Percentiles rank a stretch among this genome's conserved stretches.
These are phyloP conservation scores for Tetrastigma voinierianum DNA, from an alignment of 164 flowering plant genomes.

Conservation along the genomic window DNA sequence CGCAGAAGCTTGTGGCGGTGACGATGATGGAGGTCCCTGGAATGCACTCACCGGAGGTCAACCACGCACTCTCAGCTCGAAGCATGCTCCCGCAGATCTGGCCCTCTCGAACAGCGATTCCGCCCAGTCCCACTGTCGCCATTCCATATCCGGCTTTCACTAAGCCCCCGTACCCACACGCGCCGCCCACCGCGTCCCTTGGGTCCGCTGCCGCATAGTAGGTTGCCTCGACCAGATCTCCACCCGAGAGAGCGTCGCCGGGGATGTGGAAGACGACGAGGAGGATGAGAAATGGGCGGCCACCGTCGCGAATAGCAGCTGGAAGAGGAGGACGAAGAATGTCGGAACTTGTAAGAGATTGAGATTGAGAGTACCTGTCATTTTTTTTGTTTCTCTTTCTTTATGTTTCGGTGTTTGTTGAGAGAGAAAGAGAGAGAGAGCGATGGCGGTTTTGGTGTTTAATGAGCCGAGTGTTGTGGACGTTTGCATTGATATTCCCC, in stretches of 20 bases:
- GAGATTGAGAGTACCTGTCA: no score
- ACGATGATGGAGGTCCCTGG: conserved; percentile 90
- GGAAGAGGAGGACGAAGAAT: neutral
- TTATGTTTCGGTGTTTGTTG: neutral
- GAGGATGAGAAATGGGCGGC: conserved; percentile 29
- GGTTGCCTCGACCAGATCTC: conserved; percentile 87
- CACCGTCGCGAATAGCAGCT: neutral
- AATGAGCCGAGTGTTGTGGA: neutral
- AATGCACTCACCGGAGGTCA: conserved; percentile 78
- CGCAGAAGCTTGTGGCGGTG: conserved; percentile 91
- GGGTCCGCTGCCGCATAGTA: conserved; percentile 84
- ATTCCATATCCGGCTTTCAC: conserved; percentile 65
- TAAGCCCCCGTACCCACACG: conserved; percentile 90
- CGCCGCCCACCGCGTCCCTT: conserved; percentile 73
- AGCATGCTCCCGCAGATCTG: conserved; percentile 96
- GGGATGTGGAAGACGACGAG: conserved; percentile 18
- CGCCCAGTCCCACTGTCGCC: conserved; percentile 82
- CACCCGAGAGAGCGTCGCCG: conserved; percentile 46
- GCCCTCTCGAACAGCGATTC: conserved; percentile 54
- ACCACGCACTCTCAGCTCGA: conserved; percentile 79
- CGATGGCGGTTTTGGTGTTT: neutral
- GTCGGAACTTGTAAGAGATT: neutral
- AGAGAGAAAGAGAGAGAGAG: neutral
- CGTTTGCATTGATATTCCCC: no score
- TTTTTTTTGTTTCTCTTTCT: neutral